Conservation (phyloP, 805 yeast genomes). For the Schizosaccharomyces cryophilus region DNA sequence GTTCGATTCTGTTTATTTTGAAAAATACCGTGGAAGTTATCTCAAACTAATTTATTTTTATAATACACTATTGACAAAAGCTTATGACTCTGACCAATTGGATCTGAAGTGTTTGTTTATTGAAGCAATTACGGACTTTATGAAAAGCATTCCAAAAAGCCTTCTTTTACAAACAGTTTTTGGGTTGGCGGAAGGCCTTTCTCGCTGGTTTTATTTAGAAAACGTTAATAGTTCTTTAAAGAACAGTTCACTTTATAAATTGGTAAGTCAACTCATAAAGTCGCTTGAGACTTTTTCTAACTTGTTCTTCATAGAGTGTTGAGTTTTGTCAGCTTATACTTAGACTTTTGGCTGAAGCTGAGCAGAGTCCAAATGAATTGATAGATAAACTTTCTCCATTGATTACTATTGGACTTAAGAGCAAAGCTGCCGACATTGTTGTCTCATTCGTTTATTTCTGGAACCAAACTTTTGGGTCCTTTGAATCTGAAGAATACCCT, state of each 20-base stretch:
- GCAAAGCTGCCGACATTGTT: background rate
- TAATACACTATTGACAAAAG: background rate
- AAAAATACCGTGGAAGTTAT: background rate
- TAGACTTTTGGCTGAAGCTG: no score
- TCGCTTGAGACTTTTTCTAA: no score
- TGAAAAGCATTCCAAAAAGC: background rate
- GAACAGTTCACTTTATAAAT: no score
- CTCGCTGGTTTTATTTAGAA: background rate
- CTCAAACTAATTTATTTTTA: background rate
- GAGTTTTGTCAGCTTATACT: no score
- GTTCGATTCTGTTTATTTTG: background rate
- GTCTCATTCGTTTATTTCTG: background rate
- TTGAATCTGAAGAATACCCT: background rate
- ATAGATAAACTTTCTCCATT: background rate
- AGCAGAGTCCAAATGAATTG: background rate
- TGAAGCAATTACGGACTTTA: background rate
- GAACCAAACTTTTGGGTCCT: background rate
- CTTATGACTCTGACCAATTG: background rate
- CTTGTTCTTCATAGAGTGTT: no score
- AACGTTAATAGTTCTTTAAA: no score
- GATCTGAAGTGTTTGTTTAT: background rate
- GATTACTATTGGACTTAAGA: background rate
- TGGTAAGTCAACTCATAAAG: no score
- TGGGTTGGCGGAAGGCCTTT: background rate
- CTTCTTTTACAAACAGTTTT: background rate